Conservation (phyloP, 2,329 filamentous ascomycete genomes). For the Cordyceps farinosa region DNA sequence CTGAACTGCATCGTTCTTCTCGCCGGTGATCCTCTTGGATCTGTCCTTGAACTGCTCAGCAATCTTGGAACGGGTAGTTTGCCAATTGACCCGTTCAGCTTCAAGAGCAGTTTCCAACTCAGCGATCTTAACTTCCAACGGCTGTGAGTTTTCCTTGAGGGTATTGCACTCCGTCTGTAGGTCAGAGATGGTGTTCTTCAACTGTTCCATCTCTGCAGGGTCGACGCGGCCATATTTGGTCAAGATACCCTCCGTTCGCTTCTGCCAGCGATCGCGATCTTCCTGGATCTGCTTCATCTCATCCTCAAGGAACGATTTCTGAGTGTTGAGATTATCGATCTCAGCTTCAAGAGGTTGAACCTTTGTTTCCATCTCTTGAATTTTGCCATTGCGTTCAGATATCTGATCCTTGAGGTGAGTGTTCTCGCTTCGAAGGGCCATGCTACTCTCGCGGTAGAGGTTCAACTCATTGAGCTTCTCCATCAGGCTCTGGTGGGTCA, state of each 20-base stretch:
- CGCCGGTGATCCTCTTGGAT: slow-evolving; percentile 50
- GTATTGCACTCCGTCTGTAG: slow-evolving; percentile 63
- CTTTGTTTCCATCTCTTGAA: slow-evolving; percentile 69
- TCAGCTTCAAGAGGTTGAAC: slow-evolving; percentile 79
- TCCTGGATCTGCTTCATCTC: slow-evolving; percentile 86
- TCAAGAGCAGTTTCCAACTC: slow-evolving; percentile 52
- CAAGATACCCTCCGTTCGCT: slow-evolving; percentile 91
- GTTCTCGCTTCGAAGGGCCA: slow-evolving; percentile 82
- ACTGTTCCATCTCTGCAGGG: slow-evolving; percentile 83
- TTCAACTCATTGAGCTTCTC: slow-evolving; percentile 95
- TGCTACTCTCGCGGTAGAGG: slow-evolving; percentile 90
- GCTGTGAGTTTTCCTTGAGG: slow-evolving; percentile 46
- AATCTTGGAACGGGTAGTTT: slow-evolving; percentile 49
- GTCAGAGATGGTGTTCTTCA: slow-evolving; percentile 71
- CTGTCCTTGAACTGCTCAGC: slow-evolving; percentile 62
- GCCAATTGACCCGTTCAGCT: slow-evolving; percentile 53
- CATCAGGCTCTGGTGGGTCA: slow-evolving; percentile 86
- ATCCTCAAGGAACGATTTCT: slow-evolving; percentile 76
- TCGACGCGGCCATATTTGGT: slow-evolving; percentile 95
- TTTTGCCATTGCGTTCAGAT: slow-evolving; percentile 66
- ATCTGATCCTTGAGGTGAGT: slow-evolving; percentile 74
- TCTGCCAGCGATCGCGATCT: slow-evolving; percentile 92
- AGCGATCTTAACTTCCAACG: slow-evolving; percentile 51
- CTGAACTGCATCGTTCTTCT: slow-evolving; percentile 50
- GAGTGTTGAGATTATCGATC: slow-evolving; percentile 77